These are phyloP conservation scores for Kuraishia cidri DNA, from an alignment of 805 yeast species.

Conservation along the genomic window DNA sequence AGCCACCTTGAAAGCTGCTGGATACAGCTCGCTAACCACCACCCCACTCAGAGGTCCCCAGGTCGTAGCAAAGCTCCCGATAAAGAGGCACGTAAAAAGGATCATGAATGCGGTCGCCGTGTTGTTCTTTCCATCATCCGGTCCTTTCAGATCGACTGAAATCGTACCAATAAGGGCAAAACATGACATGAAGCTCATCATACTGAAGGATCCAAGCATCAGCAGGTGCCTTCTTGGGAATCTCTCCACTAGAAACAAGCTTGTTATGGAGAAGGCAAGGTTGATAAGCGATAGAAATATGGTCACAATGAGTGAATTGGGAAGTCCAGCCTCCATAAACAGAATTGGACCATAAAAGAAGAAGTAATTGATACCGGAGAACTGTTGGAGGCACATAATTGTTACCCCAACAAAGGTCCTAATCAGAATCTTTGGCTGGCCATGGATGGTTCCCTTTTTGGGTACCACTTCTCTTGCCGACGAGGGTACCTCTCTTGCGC, in stretches of 20 bases:
- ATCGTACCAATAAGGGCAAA: conserved; percentile 49
- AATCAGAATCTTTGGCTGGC: conserved; percentile 18
- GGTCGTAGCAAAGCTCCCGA: conserved; percentile 56
- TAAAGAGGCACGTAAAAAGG: conserved; percentile 49
- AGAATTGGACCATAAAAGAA: conserved; percentile 59
- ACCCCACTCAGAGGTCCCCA: conserved; percentile 73
- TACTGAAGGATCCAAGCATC: conserved; percentile 35
- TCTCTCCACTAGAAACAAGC: conserved; percentile 36
- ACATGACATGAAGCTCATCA: conserved; percentile 42
- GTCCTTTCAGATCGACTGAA: conserved; percentile 14
- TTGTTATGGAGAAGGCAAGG: conserved; percentile 39
- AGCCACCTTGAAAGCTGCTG: conserved; percentile 48
- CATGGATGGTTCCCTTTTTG: conserved; percentile 7
- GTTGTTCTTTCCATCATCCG: conserved; percentile 17
- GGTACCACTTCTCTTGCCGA: not conserved
- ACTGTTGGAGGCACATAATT: conserved; percentile 29
- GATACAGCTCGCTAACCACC: conserved; percentile 58
- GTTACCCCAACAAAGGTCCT: conserved; percentile 19
- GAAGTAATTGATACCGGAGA: conserved; percentile 59
- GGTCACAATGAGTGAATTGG: conserved; percentile 46
- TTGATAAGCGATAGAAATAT: conserved; percentile 47
- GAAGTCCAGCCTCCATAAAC: conserved; percentile 40
- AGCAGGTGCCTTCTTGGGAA: conserved; percentile 39
- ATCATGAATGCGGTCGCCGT: conserved; percentile 45
- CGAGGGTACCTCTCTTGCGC: not conserved